These are phyloP conservation scores for Circinella minor DNA, from an alignment of 371 early-diverging fungal genomes.

Conservation along the genomic window DNA sequence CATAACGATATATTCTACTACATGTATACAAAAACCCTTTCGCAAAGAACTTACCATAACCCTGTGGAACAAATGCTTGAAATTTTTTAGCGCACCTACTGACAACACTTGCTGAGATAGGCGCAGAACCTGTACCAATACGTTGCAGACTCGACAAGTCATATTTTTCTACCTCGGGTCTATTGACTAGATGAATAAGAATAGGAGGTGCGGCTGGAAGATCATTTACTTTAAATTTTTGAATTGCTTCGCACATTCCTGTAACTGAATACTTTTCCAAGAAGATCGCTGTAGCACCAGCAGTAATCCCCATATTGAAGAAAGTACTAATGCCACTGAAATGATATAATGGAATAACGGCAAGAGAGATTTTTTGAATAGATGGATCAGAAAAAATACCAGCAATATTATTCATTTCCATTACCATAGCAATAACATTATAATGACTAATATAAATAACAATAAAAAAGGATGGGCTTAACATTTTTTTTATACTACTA, in stretches of 20 bases:
- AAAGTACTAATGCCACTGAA: slow-evolving; percentile 12
- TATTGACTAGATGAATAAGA: slow-evolving; percentile 56
- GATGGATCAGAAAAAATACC: slow-evolving; percentile 10
- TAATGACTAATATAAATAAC: slow-evolving; percentile 4
- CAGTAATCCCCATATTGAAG: slow-evolving; percentile 5
- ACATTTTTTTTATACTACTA: too few relatives aligned
- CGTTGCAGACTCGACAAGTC: slow-evolving; percentile 60
- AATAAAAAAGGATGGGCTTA: too few relatives aligned
- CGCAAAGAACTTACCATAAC: not conserved
- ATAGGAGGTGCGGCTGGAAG: slow-evolving; percentile 79
- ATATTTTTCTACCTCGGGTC: slow-evolving; percentile 63
- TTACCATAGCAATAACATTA: slow-evolving; percentile 14
- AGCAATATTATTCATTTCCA: slow-evolving; percentile 14
- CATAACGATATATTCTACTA: too few relatives aligned
- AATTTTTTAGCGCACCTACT: not conserved
- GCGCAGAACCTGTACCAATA: slow-evolving; percentile 76
- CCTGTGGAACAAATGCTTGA: slow-evolving; percentile 12
- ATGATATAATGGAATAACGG: slow-evolving; percentile 18
- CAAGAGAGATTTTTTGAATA: not conserved
- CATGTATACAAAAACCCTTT: too few relatives aligned
- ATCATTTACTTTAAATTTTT: slow-evolving; percentile 52
- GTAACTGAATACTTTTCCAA: slow-evolving; percentile 16
- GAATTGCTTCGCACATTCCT: slow-evolving; percentile 52
- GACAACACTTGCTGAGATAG: slow-evolving; percentile 27
- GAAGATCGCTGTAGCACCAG: slow-evolving; percentile 9